Conservation (phyloP, 1,139 yeast species). For the Eremothecium cymbalariae region DNA sequence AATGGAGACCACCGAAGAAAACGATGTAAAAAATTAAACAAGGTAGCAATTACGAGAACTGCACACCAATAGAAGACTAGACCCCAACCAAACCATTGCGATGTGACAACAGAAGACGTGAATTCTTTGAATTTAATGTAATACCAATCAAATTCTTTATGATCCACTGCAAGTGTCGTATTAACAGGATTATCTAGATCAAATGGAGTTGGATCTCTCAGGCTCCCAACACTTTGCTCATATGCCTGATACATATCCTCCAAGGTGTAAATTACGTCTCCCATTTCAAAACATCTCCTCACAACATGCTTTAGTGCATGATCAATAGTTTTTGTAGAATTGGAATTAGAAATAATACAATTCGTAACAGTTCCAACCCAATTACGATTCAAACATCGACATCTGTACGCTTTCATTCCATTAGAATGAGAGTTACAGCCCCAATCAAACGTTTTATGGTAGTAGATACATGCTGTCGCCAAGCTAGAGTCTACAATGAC, state of each 20-base stretch:
- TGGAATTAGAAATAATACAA: conserved; percentile 31
- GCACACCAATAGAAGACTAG: conserved; percentile 35
- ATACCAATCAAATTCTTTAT: conserved; percentile 30
- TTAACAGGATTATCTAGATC: conserved; percentile 19
- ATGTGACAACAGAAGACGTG: conserved; percentile 27
- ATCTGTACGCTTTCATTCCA: conserved; percentile 31
- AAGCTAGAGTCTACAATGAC: conserved; percentile 31
- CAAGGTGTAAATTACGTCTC: conserved; percentile 28
- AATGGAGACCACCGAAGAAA: conserved; percentile 15
- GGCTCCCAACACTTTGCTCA: conserved; percentile 31
- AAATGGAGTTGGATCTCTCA: conserved; percentile 23
- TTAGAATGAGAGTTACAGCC: conserved; percentile 33
- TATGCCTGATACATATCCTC: conserved; percentile 30
- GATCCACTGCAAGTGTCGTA: conserved; percentile 31
- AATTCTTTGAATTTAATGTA: conserved; percentile 31
- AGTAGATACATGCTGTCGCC: conserved; percentile 37
- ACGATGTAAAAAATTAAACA: conserved; percentile 26
- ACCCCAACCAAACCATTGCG: conserved; percentile 39
- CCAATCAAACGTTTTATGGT: conserved; percentile 35
- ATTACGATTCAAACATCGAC: conserved; percentile 35
- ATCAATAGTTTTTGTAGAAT: conserved; percentile 22
- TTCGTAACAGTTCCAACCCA: conserved; percentile 37
- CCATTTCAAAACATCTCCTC: conserved; percentile 32
- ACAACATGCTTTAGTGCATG: conserved; percentile 36
- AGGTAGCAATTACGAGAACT: conserved; percentile 27